Percentiles rank a stretch among this genome's conserved stretches.
These are phyloP conservation scores for Allium cepa DNA, from an alignment of 106 monocot genomes.

Conservation along the genomic window DNA sequence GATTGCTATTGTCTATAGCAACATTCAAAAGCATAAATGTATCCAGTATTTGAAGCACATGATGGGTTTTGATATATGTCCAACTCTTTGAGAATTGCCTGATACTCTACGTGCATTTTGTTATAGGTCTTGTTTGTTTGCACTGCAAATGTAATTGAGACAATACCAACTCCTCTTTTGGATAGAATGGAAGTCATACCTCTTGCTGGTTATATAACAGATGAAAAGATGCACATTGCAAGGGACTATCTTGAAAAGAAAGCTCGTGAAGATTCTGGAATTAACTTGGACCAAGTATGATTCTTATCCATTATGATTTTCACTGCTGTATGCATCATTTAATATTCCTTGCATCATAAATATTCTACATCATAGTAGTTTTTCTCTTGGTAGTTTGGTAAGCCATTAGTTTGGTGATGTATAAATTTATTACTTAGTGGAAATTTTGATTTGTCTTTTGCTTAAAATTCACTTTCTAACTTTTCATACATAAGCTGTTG, in stretches of 20 bases:
- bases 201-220: conserved; percentile 96
- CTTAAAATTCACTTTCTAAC: neutral
- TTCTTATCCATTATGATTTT: neutral
- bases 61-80: too few relatives aligned
- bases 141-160: conserved; percentile 93
- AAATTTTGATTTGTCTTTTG: neutral
- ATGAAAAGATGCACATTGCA: conserved; percentile 97
- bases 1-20: too few relatives aligned
- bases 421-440: neutral
- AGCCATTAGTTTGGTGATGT: neutral
- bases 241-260: conserved; percentile 86
- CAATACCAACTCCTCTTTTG: conserved; percentile 83
- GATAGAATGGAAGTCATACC: conserved; percentile 97
- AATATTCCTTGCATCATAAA: neutral
- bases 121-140: conserved; percentile 91
- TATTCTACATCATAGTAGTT: neutral
- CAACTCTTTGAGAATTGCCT: too few relatives aligned
- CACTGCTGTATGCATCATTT: neutral
- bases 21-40: too few relatives aligned
- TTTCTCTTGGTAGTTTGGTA: neutral
- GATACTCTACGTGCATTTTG: neutral
- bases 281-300: conserved; percentile 81
- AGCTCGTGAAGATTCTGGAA: conserved; percentile 79
- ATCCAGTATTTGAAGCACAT: too few relatives aligned
- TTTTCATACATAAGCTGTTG: neutral